These are phyloP conservation scores for Gymnopilus dilepis DNA, from an alignment of 768 basidiomycete species.

Conservation along the genomic window DNA sequence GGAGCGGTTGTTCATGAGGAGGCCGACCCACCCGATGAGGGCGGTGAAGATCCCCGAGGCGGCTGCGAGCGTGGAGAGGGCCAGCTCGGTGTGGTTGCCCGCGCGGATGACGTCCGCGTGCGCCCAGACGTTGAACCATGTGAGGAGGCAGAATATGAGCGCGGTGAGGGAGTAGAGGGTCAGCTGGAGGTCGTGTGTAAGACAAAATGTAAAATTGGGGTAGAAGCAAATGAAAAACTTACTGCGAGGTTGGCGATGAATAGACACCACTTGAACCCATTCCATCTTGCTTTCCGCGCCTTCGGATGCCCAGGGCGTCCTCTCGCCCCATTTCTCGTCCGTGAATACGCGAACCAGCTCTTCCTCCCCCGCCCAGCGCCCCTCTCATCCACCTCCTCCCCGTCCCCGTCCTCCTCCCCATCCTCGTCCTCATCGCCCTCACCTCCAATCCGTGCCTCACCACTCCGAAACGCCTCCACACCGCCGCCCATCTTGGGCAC, in stretches of 20 bases:
- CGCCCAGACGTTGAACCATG: constrained; percentile 79
- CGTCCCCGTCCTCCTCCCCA: constrained; percentile 17
- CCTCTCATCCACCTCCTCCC: constrained; percentile 6
- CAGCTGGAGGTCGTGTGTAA: constrained; percentile 35
- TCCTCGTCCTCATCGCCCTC: constrained; percentile 32
- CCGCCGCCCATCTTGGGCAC: constrained; percentile 74
- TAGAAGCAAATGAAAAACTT: constrained; percentile 15
- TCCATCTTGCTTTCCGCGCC: constrained; percentile 61
- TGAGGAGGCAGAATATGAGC: constrained; percentile 69
- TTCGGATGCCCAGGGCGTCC: background rate
- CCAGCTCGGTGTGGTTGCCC: constrained; percentile 67
- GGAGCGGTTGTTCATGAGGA: constrained; percentile 82
- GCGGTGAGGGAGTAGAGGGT: constrained; percentile 63
- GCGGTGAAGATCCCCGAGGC: constrained; percentile 65
- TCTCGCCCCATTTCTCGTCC: background rate
- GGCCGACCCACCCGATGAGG: constrained; percentile 78
- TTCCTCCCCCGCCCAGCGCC: constrained; percentile 4
- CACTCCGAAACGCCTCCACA: constrained; percentile 66
- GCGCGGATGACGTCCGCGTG: constrained; percentile 72
- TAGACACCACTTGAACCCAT: constrained; percentile 82
- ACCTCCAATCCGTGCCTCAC: constrained; percentile 54
- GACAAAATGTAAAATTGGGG: background rate
- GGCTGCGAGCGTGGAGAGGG: constrained; percentile 70
- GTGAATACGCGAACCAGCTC: background rate
- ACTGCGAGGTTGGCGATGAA: constrained; percentile 66